Evolutionary conservation across 1,284 basidiomycete genomes (phyloP), one percentile per base, ranked within the genome.

Genomic region (Ustilago cynodontis): DNA sequence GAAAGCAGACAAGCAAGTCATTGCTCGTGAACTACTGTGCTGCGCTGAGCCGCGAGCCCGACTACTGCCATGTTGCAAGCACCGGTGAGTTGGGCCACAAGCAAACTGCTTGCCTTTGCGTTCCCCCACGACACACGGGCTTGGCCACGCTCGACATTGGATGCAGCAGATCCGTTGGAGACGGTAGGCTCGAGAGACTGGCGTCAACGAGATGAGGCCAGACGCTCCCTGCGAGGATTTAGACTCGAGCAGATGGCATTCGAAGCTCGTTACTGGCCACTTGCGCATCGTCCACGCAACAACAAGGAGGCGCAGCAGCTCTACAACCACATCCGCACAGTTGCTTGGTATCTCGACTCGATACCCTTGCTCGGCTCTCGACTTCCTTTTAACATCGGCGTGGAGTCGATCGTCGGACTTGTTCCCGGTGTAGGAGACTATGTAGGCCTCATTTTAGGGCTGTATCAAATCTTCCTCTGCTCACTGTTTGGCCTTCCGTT

Each of bases 381-480:
- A 7, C 41, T 65, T 4, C 77, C 79, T 26, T 82, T 82, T 61
- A 77, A 78, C 63, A 52, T 82, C 18, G 80, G 80, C 29, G 20
- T 82, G 24, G 80, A 82, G 16, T 78, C 78, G 26, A 71, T 81
- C 57, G 43, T 80, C 14, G 80, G 80, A n/a, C 11, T 75, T 22
- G 68, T 86, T 13, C 85, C 85, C 1, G 70, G 79, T n/a, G 62
- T 79, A 35, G 85, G 85, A 8, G 85, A 86, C 65, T 75, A 73
- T 33, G 35, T 82, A 18, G 85, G 84, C 0, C 67, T 82, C 13
- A 11, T 83, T 1, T 65, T 86, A 8, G 78, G 82, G 7, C 20
- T 85, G 24, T 86, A 86, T 59, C 80, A 83, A 47, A 65, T 86
- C 58, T 69, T 71, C 50, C 74, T 86, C 14, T 71, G 75, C 49